Conservation (phyloP, 768 basidiomycete species). For the Tulasnella sp. region DNA sequence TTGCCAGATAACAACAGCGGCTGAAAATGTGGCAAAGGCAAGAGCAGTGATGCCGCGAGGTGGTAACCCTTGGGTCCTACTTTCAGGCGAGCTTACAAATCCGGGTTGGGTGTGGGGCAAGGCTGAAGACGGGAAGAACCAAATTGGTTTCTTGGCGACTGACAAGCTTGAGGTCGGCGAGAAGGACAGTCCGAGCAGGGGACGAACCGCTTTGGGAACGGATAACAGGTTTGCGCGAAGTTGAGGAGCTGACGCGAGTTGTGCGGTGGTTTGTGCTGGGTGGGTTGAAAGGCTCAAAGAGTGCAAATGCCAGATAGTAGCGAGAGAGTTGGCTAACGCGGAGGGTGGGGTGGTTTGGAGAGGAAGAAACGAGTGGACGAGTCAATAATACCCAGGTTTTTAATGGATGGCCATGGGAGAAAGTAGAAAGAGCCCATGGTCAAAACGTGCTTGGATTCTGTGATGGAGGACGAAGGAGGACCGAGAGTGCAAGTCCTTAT, state of each 20-base stretch:
- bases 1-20: not conserved
- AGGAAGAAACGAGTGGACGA: not conserved
- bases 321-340: not conserved
- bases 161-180: not conserved
- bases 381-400: not conserved
- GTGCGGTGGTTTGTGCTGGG: not conserved
- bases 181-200: not conserved
- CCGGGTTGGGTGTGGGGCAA: not conserved
- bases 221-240: no score
- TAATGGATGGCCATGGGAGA: not conserved
- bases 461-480: not conserved
- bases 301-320: not conserved
- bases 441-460: not conserved
- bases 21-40: not conserved
- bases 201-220: not conserved
- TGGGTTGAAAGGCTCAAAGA: not conserved
- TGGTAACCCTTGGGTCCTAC: not conserved
- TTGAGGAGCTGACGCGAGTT: not conserved
- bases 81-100: constrained; percentile 21
- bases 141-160: not conserved
- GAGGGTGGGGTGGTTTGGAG: not conserved
- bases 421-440: not conserved
- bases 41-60: not conserved
- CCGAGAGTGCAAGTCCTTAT: not conserved
- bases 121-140: not conserved